Conservation (phyloP, 2,329 filamentous ascomycete species). For the Sclerotinia subarctica region DNA sequence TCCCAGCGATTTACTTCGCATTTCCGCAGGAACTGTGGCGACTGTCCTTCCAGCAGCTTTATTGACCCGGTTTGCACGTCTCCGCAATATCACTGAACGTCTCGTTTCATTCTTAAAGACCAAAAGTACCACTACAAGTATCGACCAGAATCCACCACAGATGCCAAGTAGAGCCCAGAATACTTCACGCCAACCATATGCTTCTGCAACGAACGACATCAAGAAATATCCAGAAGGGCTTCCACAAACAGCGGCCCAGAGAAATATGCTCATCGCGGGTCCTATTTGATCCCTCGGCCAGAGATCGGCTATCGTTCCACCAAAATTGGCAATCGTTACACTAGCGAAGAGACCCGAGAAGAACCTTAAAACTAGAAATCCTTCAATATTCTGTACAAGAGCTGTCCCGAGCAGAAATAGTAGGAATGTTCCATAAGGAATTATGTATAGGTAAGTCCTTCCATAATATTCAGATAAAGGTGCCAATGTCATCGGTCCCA, state of each 20-base stretch:
- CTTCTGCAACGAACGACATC: constrained; percentile 24
- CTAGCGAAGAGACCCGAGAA: constrained; percentile 46
- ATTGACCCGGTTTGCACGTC: constrained; percentile 3
- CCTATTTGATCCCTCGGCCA: constrained; percentile 31
- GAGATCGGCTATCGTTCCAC: constrained; percentile 38
- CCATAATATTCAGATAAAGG: constrained; percentile 44
- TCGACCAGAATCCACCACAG: constrained; percentile 24
- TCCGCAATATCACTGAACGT: constrained; percentile 20
- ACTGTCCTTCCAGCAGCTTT: constrained; percentile 1
- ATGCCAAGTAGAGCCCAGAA: constrained; percentile 27
- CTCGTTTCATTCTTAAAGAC: constrained; percentile 21
- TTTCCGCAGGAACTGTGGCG: constrained; percentile 6
- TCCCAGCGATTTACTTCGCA: constrained; percentile 15
- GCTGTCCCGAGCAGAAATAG: constrained; percentile 45
- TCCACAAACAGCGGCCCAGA: constrained; percentile 45
- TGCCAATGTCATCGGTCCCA: constrained; percentile 39
- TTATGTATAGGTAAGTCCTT: constrained; percentile 44
- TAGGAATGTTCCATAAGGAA: constrained; percentile 51
- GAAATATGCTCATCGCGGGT: constrained; percentile 41
- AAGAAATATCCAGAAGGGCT: constrained; percentile 40
- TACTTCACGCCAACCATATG: constrained; percentile 20
- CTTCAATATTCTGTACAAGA: constrained; percentile 42
- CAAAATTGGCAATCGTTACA: constrained; percentile 42
- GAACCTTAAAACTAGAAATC: constrained; percentile 44
- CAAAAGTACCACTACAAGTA: constrained; percentile 18